Evolutionary conservation across 805 yeast species (phyloP).

Genomic region (Kodamaea restingae): DNA sequence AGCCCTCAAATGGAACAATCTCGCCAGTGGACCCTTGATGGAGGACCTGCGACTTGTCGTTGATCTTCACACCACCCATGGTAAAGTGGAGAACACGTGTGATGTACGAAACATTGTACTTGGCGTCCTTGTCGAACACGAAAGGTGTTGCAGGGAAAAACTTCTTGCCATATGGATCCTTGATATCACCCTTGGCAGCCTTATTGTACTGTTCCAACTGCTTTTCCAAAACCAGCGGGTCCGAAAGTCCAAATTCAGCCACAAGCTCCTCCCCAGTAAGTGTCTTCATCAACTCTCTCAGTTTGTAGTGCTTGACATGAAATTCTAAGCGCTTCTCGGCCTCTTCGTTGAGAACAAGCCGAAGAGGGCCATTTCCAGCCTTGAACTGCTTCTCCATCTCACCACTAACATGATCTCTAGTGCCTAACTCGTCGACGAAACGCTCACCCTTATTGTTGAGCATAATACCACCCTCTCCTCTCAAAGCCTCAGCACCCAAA

Average conservation of each 20-base stretch:
- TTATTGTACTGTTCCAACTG: slow-evolving; percentile 41
- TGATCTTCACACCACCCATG: slow-evolving; percentile 65
- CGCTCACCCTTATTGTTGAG: slow-evolving; percentile 49
- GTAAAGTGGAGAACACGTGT: slow-evolving; percentile 62
- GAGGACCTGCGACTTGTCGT: slow-evolving; percentile 39
- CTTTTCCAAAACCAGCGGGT: slow-evolving; percentile 17
- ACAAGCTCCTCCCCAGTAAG: slow-evolving; percentile 42
- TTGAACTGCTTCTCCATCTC: slow-evolving; percentile 46
- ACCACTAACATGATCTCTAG: slow-evolving; percentile 57
- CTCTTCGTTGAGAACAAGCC: slow-evolving; percentile 46
- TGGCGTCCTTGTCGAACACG: slow-evolving; percentile 24
- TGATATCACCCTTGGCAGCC: slow-evolving; percentile 36
- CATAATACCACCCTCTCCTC: slow-evolving; percentile 65
- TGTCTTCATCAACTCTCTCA: slow-evolving; percentile 51
- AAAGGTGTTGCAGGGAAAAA: slow-evolving; percentile 49
- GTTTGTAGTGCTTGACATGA: slow-evolving; percentile 55
- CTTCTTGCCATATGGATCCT: slow-evolving; percentile 43
- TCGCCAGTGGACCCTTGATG: slow-evolving; percentile 23
- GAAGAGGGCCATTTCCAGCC: slow-evolving; percentile 42
- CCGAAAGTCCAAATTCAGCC: slow-evolving; percentile 30
- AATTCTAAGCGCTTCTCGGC: slow-evolving; percentile 44
- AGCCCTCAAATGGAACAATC: slow-evolving; percentile 28
- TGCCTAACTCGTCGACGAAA: slow-evolving; percentile 57
- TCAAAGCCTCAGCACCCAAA: slow-evolving; percentile 61
- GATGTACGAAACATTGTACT: slow-evolving; percentile 49